A percentile compares a stretch with the other conserved stretches of the same genome.
These are phyloP conservation scores for Fraxinus paxiana DNA, from an alignment of 305 asterid genomes.

Conservation along the genomic window DNA sequence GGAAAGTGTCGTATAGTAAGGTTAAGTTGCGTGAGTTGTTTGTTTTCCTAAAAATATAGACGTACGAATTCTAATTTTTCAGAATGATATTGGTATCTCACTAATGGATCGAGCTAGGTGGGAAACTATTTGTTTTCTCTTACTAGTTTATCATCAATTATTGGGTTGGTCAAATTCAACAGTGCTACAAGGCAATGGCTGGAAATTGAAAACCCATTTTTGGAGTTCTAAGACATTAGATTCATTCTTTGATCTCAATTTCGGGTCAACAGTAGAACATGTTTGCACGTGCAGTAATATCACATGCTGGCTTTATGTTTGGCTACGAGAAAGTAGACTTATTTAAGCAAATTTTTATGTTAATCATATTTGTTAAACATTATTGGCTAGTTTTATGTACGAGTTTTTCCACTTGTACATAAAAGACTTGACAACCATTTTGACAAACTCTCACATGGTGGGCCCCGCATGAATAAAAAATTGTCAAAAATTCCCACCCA, in stretches of 20 bases:
- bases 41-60: not conserved
- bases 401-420: no score
- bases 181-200: conserved; percentile 17
- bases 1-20: no score
- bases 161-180: not conserved
- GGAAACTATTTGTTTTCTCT: no score
- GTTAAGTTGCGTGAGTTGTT: not conserved
- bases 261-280: conserved; percentile 29
- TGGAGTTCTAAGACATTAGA: not conserved
- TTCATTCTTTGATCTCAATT: not conserved
- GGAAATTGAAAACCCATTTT: conserved; percentile 31
- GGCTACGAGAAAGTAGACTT: not conserved
- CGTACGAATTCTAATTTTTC: not conserved
- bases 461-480: no score
- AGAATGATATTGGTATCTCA: not conserved
- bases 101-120: not conserved
- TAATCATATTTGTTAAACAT: not conserved
- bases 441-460: no score
- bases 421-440: no score
- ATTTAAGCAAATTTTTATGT: not conserved
- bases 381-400: not conserved
- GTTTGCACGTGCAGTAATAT: conserved; percentile 50
- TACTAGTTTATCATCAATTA: not conserved
- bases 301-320: conserved; percentile 42
- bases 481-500: no score